A percentile compares a stretch with the other conserved stretches of the same genome.
Evolutionary conservation across 495 filamentous ascomycete species (phyloP).

Genomic region (Ramalina intermedia): DNA sequence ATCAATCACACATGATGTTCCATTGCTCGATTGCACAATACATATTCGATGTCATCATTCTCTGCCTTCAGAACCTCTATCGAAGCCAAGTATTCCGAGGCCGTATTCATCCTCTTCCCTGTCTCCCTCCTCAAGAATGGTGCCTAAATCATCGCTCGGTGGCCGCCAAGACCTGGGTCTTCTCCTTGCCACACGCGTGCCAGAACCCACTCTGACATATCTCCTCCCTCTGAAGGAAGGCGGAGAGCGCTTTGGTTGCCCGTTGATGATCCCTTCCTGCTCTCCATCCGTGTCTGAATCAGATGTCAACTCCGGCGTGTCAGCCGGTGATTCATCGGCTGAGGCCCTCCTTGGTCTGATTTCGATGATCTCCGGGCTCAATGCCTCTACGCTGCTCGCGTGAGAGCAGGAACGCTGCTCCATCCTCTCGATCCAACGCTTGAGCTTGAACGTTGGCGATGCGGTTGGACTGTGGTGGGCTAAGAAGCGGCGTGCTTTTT

Average conservation of each 20-base stretch:
- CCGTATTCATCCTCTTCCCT: constrained; percentile 11
- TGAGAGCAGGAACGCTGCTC: constrained; percentile 1
- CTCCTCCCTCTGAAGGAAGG: neutral
- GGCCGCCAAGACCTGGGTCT: constrained; percentile 26
- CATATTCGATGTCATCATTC: neutral
- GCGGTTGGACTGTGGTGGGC: constrained; percentile 1
- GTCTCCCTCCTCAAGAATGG: constrained; percentile 22
- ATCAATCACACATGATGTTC: no score
- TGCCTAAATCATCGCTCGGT: constrained; percentile 25
- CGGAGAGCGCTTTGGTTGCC: neutral
- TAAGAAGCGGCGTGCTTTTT: neutral
- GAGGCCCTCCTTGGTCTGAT: constrained; percentile 16
- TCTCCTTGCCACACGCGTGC: neutral
- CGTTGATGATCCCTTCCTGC: neutral
- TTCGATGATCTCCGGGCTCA: constrained; percentile 10
- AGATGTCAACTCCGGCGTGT: neutral
- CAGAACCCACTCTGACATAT: neutral
- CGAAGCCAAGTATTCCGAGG: constrained; percentile 2
- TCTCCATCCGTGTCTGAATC: neutral
- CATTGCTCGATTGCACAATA: no score
- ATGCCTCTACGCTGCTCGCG: neutral
- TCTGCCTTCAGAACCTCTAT: neutral
- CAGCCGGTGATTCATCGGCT: neutral
- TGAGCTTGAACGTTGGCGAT: constrained; percentile 9
- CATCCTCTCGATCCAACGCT: constrained; percentile 16